A percentile compares a stretch with the other conserved stretches of the same genome.
phyloP scores from a whole-genome alignment of 306 rosid species.

The Begonia masoniana region DNA sequence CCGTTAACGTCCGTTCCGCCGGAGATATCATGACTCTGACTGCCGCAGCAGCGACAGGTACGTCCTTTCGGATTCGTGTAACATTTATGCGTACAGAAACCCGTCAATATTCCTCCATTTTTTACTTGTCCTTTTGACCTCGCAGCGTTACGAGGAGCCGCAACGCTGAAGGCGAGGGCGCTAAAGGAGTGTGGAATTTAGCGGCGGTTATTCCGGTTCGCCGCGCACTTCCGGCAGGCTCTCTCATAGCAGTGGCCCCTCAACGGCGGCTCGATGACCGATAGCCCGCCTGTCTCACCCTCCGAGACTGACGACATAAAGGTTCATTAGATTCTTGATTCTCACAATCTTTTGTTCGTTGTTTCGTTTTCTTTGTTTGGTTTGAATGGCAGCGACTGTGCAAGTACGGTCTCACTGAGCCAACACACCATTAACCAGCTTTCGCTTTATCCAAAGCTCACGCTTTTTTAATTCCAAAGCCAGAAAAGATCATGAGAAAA shows the following conservation, averaged over 20 bases:
- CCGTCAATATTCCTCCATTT: background rate
- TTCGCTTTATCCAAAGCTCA: conserved; percentile 36
- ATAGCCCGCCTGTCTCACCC: conserved; percentile 88
- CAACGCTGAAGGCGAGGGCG: conserved; percentile 90
- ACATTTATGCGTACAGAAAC: no score
- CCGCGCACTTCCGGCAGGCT: conserved; percentile 90
- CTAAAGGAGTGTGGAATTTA: conserved; percentile 87
- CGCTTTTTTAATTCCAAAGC: no score
- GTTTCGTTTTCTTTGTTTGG: conserved; percentile 11
- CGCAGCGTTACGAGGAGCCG: conserved; percentile 88
- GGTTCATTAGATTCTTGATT: conserved; percentile 21
- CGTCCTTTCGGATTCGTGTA: background rate
- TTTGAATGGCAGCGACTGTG: conserved; percentile 14
- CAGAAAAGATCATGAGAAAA: no score
- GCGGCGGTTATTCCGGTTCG: conserved; percentile 79
- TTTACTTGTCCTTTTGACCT: background rate
- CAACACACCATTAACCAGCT: conserved; percentile 25
- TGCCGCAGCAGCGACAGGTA: conserved; percentile 87
- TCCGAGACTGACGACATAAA: conserved; percentile 74
- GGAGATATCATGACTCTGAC: conserved; percentile 88
- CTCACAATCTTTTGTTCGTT: background rate
- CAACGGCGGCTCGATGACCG: conserved; percentile 75
- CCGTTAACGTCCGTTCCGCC: conserved; percentile 79
- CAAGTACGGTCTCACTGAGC: conserved; percentile 13
- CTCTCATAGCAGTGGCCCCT: conserved; percentile 91